phyloP scores from a whole-genome alignment of 768 basidiomycete species.

The Sarcodon sp. region DNA sequence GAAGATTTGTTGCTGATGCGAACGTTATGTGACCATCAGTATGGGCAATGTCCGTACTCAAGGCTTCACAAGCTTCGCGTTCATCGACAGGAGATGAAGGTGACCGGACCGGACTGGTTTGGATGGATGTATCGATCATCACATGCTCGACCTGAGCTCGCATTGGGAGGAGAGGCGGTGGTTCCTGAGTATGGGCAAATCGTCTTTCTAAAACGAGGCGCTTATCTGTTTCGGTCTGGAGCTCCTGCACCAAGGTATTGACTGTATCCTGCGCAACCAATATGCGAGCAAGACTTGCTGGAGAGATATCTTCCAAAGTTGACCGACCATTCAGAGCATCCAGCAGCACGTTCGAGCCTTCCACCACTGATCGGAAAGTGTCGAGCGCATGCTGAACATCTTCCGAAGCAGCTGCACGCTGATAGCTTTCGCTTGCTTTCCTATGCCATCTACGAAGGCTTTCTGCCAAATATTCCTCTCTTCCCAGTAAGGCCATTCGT shows the following conservation, averaged over 20 bases:
- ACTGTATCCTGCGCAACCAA: constrained; percentile 35
- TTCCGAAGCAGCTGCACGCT: constrained; percentile 5
- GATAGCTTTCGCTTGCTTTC: constrained; percentile 30
- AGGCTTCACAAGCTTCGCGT: too few species aligned
- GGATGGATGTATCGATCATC: too few species aligned
- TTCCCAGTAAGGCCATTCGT: constrained; percentile 43
- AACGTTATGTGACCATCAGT: too few species aligned
- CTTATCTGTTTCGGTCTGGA: constrained; percentile 40
- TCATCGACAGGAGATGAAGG: too few species aligned
- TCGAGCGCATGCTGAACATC: constrained; percentile 7
- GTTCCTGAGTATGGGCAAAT: constrained; percentile 6
- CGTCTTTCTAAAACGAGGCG: constrained; percentile 30
- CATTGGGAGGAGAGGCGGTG: neutral
- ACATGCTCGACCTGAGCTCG: too few species aligned
- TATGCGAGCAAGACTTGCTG: constrained; percentile 41
- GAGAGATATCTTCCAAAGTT: constrained; percentile 14
- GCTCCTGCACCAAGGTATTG: constrained; percentile 38
- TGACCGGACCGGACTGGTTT: too few species aligned
- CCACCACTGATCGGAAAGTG: constrained; percentile 18
- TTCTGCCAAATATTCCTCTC: constrained; percentile 53
- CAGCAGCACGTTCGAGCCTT: constrained; percentile 22
- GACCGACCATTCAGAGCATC: constrained; percentile 21
- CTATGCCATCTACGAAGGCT: constrained; percentile 43
- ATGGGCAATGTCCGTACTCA: too few species aligned
- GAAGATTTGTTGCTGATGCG: too few species aligned